These are phyloP conservation scores for Globisporangium emineosum DNA, from an alignment of 352 stramenopile genomes.

Conservation along the genomic window DNA sequence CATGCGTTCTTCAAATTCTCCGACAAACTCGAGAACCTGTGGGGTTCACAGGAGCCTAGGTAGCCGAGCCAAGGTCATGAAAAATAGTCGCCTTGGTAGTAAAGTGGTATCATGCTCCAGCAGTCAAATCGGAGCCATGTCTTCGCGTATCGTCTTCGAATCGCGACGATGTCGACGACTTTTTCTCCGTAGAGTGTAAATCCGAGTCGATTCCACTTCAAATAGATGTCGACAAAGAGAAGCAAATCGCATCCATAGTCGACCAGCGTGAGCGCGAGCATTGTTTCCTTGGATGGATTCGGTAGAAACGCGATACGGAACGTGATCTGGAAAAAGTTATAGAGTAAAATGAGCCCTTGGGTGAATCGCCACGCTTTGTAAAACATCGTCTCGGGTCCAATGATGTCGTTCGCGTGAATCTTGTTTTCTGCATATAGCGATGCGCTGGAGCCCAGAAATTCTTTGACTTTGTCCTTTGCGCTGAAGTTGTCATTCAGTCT, in stretches of 20 bases:
- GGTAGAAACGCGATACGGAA: slow-evolving; percentile 48
- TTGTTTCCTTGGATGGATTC: slow-evolving; percentile 22
- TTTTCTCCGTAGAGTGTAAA: slow-evolving; percentile 40
- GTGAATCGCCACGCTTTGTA: slow-evolving; percentile 15
- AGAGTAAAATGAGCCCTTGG: slow-evolving; percentile 35
- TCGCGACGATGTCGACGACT: slow-evolving; percentile 32
- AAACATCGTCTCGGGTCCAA: slow-evolving; percentile 12
- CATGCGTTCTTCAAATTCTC: slow-evolving; percentile 18
- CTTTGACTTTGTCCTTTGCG: slow-evolving; percentile 41
- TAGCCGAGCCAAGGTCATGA: slow-evolving; percentile 19
- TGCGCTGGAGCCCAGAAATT: slow-evolving; percentile 34
- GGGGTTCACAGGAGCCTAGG: slow-evolving; percentile 19
- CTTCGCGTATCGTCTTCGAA: slow-evolving; percentile 30
- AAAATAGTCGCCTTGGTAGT: slow-evolving; percentile 32
- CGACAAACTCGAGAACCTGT: slow-evolving; percentile 18
- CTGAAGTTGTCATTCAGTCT: slow-evolving; percentile 43
- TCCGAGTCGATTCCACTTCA: slow-evolving; percentile 41
- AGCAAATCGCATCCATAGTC: slow-evolving; percentile 40
- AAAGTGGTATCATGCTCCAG: slow-evolving; percentile 33
- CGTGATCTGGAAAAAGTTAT: slow-evolving; percentile 50
- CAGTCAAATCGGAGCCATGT: slow-evolving; percentile 34
- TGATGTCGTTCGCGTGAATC: slow-evolving; percentile 26
- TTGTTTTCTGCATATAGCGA: slow-evolving; percentile 50
- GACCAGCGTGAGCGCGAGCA: slow-evolving; percentile 30
- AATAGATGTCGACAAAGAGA: slow-evolving; percentile 33